phyloP scores from a whole-genome alignment of 306 rosid genomes.

The Potentilla sterilis region DNA sequence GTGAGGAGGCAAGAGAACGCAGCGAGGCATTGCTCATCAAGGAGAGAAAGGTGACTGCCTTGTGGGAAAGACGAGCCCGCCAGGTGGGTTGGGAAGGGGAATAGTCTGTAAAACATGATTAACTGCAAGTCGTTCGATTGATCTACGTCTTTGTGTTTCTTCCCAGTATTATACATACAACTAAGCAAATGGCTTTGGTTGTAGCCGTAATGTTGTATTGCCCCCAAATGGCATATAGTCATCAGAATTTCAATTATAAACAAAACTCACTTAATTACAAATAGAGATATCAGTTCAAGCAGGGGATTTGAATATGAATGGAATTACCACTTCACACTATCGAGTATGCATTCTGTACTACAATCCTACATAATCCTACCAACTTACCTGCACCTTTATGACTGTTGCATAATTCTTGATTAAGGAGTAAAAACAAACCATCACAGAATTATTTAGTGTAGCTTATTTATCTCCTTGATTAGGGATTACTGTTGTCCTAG shows the following conservation, averaged over 20 bases:
- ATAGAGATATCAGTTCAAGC: background rate
- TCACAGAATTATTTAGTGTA: background rate
- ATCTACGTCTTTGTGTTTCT: conserved; percentile 21
- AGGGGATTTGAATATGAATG: background rate
- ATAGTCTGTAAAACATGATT: conserved; percentile 26
- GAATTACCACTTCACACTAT: background rate
- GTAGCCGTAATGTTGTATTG: conserved; percentile 20
- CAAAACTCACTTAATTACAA: conserved; percentile 26
- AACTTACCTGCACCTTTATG: background rate
- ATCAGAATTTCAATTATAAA: conserved; percentile 32
- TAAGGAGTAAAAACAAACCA: background rate
- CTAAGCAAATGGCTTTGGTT: conserved; percentile 57
- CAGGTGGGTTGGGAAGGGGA: conserved; percentile 88
- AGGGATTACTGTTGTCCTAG: background rate
- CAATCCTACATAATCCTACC: background rate
- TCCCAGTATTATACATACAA: conserved; percentile 35
- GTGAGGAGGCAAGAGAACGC: conserved; percentile 88
- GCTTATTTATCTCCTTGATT: background rate
- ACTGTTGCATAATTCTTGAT: background rate
- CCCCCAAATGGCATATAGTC: conserved; percentile 30
- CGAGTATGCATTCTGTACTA: background rate
- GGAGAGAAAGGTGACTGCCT: conserved; percentile 67
- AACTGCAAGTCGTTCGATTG: conserved; percentile 29
- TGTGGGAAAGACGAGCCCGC: conserved; percentile 85
- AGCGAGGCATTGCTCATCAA: conserved; percentile 66